phyloP scores from a whole-genome alignment of 164 flowering plant species.

The Nymphaea colorata region DNA sequence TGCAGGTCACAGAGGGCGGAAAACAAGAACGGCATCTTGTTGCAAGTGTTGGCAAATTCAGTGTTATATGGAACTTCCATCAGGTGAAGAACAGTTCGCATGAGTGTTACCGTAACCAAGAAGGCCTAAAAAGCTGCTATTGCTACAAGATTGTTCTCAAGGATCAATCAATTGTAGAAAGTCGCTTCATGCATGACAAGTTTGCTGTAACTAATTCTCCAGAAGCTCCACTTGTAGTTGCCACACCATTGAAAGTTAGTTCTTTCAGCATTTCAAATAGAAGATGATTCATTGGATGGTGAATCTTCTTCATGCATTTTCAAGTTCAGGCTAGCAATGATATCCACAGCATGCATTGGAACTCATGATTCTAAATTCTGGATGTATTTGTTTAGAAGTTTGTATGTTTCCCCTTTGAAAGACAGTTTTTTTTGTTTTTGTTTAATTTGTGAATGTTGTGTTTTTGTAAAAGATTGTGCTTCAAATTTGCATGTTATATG shows the following conservation, averaged over 20 bases:
- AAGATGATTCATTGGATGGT: slow-evolving; percentile 14
- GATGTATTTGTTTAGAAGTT: too few relatives aligned
- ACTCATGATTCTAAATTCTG: too few relatives aligned
- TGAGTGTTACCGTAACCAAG: slow-evolving; percentile 73
- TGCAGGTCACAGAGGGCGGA: slow-evolving; percentile 70
- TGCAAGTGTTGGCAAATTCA: slow-evolving; percentile 85
- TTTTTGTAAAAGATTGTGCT: too few relatives aligned
- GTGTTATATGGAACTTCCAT: slow-evolving; percentile 85
- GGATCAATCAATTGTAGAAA: slow-evolving; percentile 86
- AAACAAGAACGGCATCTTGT: slow-evolving; percentile 89
- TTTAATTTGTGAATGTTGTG: too few relatives aligned
- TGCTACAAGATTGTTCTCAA: slow-evolving; percentile 80
- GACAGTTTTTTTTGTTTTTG: too few relatives aligned
- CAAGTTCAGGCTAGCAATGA: too few relatives aligned
- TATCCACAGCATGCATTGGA: too few relatives aligned
- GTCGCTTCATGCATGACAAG: slow-evolving; percentile 94
- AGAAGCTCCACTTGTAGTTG: slow-evolving; percentile 93
- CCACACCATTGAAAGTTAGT: slow-evolving; percentile 88
- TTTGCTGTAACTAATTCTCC: slow-evolving; percentile 76
- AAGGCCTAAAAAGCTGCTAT: slow-evolving; percentile 92
- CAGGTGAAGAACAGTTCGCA: slow-evolving; percentile 87
- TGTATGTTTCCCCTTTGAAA: too few relatives aligned
- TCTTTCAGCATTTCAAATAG: slow-evolving; percentile 83
- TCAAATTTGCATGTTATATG: too few relatives aligned
- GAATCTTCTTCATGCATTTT: neutral